These are phyloP conservation scores for Tolypocladium ophioglossoides DNA, from an alignment of 2,329 filamentous ascomycete species.

Conservation along the genomic window DNA sequence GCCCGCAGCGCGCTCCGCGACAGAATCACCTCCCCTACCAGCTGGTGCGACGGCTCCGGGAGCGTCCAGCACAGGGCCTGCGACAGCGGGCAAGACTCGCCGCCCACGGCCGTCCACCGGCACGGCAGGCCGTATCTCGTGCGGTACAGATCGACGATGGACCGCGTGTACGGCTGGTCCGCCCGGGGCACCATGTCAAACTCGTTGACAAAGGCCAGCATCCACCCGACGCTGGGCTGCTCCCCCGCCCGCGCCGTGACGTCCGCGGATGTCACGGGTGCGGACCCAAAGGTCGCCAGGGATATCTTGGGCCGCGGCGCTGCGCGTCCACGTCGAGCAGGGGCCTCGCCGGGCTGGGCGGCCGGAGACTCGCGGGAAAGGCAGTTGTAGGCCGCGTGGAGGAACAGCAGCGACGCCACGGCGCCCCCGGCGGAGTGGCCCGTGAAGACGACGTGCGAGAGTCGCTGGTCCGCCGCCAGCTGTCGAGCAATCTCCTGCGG, in stretches of 20 bases:
- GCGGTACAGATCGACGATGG: slow-evolving; percentile 10
- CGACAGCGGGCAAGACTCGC: neutral
- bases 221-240: slow-evolving; percentile 1
- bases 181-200: slow-evolving; percentile 12
- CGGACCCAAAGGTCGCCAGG: slow-evolving; percentile 10
- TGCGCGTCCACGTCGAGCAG: neutral
- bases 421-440: slow-evolving; percentile 14
- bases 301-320: slow-evolving; percentile 5
- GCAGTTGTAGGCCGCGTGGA: slow-evolving; percentile 4
- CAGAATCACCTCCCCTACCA: neutral
- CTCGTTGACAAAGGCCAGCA: slow-evolving; percentile 11
- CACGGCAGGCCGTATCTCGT: slow-evolving; percentile 6
- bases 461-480: neutral
- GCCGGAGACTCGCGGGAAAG: neutral
- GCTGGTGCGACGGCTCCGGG: neutral
- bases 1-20: neutral
- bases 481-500: slow-evolving; percentile 5
- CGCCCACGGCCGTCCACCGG: neutral
- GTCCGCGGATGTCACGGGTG: slow-evolving; percentile 8
- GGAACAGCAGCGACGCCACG: slow-evolving; percentile 9
- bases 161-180: slow-evolving; percentile 9
- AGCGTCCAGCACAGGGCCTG: slow-evolving; percentile 3
- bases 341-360: no score
- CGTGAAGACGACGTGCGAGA: slow-evolving; percentile 9
- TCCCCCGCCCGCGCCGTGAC: slow-evolving; percentile 1